A percentile compares a stretch with the other conserved stretches of the same genome.
phyloP scores from a whole-genome alignment of 2,329 filamentous ascomycete species.

The Colletotrichum lentis region DNA sequence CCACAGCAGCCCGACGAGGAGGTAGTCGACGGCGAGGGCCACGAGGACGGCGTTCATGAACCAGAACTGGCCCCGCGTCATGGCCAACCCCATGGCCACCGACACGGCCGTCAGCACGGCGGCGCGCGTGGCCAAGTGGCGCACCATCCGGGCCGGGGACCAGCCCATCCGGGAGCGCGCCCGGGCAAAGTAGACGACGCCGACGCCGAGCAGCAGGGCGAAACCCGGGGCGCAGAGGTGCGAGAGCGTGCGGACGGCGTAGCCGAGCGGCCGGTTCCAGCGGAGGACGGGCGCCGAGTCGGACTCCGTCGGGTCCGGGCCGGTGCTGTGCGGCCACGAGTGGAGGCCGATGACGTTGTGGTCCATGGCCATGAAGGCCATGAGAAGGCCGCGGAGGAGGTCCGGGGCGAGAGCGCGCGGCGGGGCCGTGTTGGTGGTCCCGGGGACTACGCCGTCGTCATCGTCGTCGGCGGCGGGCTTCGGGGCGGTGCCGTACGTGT shows the following conservation, averaged over 20 bases:
- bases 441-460: background rate
- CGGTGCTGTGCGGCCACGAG: slow-evolving; percentile 53
- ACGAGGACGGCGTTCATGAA: slow-evolving; percentile 56
- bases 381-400: slow-evolving; percentile 55
- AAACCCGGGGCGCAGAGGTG: slow-evolving; percentile 58
- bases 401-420: slow-evolving; percentile 53
- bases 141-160: slow-evolving; percentile 46
- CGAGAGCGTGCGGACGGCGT: slow-evolving; percentile 52
- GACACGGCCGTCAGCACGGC: slow-evolving; percentile 49
- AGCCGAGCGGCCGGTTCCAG: slow-evolving; percentile 52
- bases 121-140: slow-evolving; percentile 52
- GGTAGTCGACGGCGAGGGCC: slow-evolving; percentile 55
- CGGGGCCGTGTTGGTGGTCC: background rate
- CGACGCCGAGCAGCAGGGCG: slow-evolving; percentile 56
- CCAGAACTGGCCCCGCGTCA: slow-evolving; percentile 50
- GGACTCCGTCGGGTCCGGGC: slow-evolving; percentile 46
- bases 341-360: slow-evolving; percentile 52
- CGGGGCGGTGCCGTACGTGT: slow-evolving; percentile 12
- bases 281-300: slow-evolving; percentile 47
- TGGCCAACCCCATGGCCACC: slow-evolving; percentile 44
- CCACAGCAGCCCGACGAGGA: slow-evolving; percentile 55
- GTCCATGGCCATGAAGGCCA: slow-evolving; percentile 56
- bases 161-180: slow-evolving; percentile 53
- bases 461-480: background rate
- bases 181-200: slow-evolving; percentile 55